Base-by-base conservation (phyloP, 2,329 filamentous ascomycete genomes). In the Aureobasidium pullulans region DNA sequence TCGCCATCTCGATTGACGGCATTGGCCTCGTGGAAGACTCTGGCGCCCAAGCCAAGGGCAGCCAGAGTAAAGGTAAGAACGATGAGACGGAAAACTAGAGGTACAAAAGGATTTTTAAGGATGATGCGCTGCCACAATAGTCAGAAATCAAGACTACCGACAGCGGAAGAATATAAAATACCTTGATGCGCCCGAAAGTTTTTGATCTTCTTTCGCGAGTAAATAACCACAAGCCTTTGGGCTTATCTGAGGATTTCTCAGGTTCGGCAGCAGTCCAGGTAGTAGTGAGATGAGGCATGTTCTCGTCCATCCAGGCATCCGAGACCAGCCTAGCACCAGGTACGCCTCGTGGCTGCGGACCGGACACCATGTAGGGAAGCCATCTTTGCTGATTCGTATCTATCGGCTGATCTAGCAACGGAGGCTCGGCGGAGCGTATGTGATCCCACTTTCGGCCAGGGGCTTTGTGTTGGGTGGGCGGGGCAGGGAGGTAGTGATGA, bases 21-120 rank as follows among this genome's bases (percentile, higher is more conserved):
- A 49, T 62, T 63, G 63, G 32, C 60, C 52, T 66, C 73, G 65
- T 84, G 76, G 70, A 85, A 89, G 52, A 97, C 91, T 28, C 84
- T 85, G 3, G 81, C 84, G 1, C 91, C 87, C 8, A 99, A 79
- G 13, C 84, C 89, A 28, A 99, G 81, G 4, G 91, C 92, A 58
- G 90, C 79, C 40, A 89, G 82, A 2, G 91, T 96, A 62, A 95
- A 95, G 61, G 85, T 79, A 70, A 96, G 85, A 52, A 96, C 90
- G 13, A 84, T 86, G 19, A 96, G 76, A 56, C 94, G 89, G 70
- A 96, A 90, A 13, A 88, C 77, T 58, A 96, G 78, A 2, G 94
- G 94, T 1, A 96, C 88, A 64, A 96, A 86, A 11, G 91, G 88
- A 68, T 92, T 90, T 61, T 86, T 85, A 67, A 96, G 79, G 31